Base-by-base conservation (phyloP, 2,329 filamentous ascomycete species). In the Aspergillus nomiae region DNA sequence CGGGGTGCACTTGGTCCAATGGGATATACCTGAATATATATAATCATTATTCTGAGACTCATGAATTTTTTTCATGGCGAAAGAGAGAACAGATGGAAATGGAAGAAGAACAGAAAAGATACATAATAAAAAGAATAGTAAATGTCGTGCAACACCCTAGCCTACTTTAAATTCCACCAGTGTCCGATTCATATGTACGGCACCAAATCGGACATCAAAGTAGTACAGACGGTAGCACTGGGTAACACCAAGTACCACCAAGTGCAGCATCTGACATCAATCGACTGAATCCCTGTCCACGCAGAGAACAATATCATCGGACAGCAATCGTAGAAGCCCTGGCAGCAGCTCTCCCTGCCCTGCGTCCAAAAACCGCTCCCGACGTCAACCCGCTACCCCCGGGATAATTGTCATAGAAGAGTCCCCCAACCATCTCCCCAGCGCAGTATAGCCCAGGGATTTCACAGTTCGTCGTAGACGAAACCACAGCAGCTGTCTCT, bases 351-450 rank as follows among this genome's bases (percentile, higher is more conserved):
- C 59, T 65, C 19, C 81, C 82, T 58, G 82, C 82, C 58, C 78
- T 72, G 19, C 81, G 71, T 19, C 81, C 82, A 77, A 84, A 84
- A 0, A 89, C 85, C 0, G 85, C 79, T 0, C 87, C 87, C 24
- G 86, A 83, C 0, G 86, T 89, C 73, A 90, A 73, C 0, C 87
- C 87, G 69, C 84, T 87, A 0, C 87, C 87, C 5, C 87, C 87
- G 0, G 86, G 87, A 67, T 89, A 89, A 66, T 89, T 89, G 14
- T 81, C 80, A 69, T 86, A 87, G 67, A 89, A 89, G 24, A 90
- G 69, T 0, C 87, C 87, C 1, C 88, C 89, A 1, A 91, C 70
- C 85, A 91, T 89, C 74, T 91, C 88, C 0, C 89, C 88, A 3
- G 80, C 83, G 66, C 86, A 88, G 65, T 83, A 89, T 2, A 90